Evolutionary conservation across 2,329 filamentous ascomycete species (phyloP).

Genomic region (Ophiostoma pallidulum): DNA sequence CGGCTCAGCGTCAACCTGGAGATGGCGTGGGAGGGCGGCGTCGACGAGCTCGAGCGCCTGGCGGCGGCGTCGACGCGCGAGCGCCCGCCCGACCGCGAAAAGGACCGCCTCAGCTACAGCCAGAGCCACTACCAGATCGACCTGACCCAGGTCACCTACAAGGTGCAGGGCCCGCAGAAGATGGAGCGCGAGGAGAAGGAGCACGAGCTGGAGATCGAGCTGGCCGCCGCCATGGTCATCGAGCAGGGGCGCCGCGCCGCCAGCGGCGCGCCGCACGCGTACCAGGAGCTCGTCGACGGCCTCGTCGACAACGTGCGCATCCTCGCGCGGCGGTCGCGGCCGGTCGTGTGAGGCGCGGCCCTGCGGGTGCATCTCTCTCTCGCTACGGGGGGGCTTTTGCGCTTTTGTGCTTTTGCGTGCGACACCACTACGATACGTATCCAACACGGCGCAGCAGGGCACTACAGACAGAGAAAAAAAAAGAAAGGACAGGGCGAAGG

Average conservation of each 20-base stretch:
- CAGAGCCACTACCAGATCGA: constrained; percentile 87
- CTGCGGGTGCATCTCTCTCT: too few relatives aligned
- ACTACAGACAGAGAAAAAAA: too few relatives aligned
- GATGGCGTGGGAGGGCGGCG: constrained; percentile 70
- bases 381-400: too few relatives aligned
- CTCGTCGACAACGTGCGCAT: constrained; percentile 65
- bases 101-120: constrained; percentile 84
- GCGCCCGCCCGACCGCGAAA: constrained; percentile 55
- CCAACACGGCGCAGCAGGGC: too few relatives aligned
- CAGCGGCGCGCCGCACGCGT: constrained; percentile 45
- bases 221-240: constrained; percentile 53
- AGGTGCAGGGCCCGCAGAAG: constrained; percentile 25
- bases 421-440: too few relatives aligned
- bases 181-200: constrained; percentile 46
- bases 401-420: too few relatives aligned
- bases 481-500: too few relatives aligned
- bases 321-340: constrained; percentile 26
- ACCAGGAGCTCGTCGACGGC: constrained; percentile 59
- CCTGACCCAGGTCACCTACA: constrained; percentile 72
- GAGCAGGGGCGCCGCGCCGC: constrained; percentile 54
- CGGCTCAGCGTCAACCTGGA: constrained; percentile 92
- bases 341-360: too few relatives aligned
- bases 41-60: constrained; percentile 42
- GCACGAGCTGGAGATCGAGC: constrained; percentile 74
- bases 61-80: constrained; percentile 28